Evolutionary conservation across 139 green algal genomes (phyloP), one percentile per base, ranked within the genome.

Genomic region (Chlorella sp.): DNA sequence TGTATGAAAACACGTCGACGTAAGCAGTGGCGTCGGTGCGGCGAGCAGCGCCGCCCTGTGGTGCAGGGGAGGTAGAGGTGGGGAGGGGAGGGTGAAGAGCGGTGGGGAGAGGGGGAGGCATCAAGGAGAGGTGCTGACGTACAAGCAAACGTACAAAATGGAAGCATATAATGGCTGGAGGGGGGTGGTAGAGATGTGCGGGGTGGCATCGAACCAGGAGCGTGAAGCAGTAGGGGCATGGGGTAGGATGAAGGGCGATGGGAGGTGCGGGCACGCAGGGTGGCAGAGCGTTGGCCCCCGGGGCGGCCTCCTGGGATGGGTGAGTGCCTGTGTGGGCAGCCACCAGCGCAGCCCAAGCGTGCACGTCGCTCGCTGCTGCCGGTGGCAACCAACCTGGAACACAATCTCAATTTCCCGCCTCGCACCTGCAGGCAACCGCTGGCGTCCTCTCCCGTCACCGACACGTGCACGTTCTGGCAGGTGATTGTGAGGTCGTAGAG

Each of bases 1-100:
- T 69, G 83, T 92, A 93, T 30, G 88, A 92, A 78, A 93, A 93
- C 18, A 92, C 75, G 80, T 93, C 91, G 5, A 93, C n/a, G 53
- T 85, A 91, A 30, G 82, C 91, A 37, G 83, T 68, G 19, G 80
- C 91, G 36, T 93, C 82, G 12, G 42, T 89, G 57, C 88, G 88
- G 9, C 88, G 75, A 5, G 87, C 57, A 22, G 48, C n/a, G 26
- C 91, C 84, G 12, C 61, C 66, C 69, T 85, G 81, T 57, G 84
- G 22, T 73, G 69, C 57, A 68, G 53, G 32, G 40, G 84, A 15
- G 3, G 5, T 34, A 57, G 69, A 16, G 83, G 42, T 32, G 32
- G 37, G 28, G 69, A 18, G 19, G 18, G 83, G 3, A 36, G 64
- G n/a, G 60, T 19, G 34, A 28, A 19, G 53, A n/a, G 61, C 64